Percentiles rank a stretch among this genome's conserved stretches.
These are phyloP conservation scores for Phytophthora ramorum DNA, from an alignment of 352 stramenopile species.

Conservation along the genomic window DNA sequence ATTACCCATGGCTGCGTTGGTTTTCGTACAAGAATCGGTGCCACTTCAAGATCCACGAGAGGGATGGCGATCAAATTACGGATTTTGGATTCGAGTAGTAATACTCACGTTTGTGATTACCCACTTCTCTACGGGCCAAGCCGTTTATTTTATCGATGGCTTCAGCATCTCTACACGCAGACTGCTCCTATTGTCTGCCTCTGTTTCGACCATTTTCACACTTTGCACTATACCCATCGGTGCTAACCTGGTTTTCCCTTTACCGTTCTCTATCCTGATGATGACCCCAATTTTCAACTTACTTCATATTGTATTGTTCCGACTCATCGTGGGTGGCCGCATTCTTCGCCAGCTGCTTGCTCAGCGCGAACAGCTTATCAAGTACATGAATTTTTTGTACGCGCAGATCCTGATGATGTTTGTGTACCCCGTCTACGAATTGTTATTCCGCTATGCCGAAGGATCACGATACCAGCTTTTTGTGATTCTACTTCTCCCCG, in stretches of 20 bases:
- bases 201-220: conserved; percentile 4
- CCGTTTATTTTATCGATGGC: conserved; percentile 5
- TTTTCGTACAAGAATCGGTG: conserved; percentile 25
- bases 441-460: conserved; percentile 14
- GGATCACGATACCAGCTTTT: conserved; percentile 19
- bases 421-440: conserved; percentile 30
- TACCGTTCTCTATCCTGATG: conserved; percentile 15
- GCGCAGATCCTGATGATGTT: conserved; percentile 23
- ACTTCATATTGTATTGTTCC: conserved; percentile 22
- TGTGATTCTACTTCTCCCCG: conserved; percentile 29
- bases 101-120: conserved; percentile 5
- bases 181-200: conserved; percentile 7
- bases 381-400: conserved; percentile 23
- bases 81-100: conserved; percentile 23
- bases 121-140: not conserved
- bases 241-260: conserved; percentile 11
- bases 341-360: conserved; percentile 3
- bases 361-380: conserved; percentile 8
- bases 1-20: conserved; percentile 13
- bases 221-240: conserved; percentile 6
- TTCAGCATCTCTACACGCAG: conserved; percentile 6
- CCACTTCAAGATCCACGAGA: conserved; percentile 22
- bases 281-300: conserved; percentile 30
- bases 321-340: conserved; percentile 8
- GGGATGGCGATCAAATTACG: conserved; percentile 24